Conservation (phyloP, 2,329 filamentous ascomycete species). For the Fusarium anguioides region DNA sequence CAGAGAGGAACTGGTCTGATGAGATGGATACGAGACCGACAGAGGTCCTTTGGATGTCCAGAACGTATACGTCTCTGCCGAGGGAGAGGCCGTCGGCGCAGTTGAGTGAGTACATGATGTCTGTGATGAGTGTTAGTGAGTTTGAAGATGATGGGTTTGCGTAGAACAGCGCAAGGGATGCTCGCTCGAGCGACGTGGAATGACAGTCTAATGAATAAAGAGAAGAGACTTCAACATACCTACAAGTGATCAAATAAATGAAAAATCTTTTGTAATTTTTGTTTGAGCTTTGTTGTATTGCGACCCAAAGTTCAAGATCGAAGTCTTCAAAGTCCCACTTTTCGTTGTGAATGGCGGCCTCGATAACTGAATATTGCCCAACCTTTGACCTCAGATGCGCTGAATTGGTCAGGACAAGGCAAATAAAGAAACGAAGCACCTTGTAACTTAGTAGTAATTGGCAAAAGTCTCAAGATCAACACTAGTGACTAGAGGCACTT, state of each 20-base stretch:
- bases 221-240: no score
- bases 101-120: conserved; percentile 50
- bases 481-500: background rate
- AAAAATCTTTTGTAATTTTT: background rate
- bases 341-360: conserved; percentile 34
- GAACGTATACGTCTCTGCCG: conserved; percentile 63
- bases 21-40: conserved; percentile 70
- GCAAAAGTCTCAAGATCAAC: background rate
- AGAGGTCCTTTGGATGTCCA: conserved; percentile 65
- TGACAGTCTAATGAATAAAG: fast-evolving
- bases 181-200: fast-evolving
- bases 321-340: conserved; percentile 42
- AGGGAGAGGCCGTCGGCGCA: conserved; percentile 48
- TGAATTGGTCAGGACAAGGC: background rate
- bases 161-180: background rate
- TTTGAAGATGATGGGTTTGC: background rate
- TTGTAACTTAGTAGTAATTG: background rate
- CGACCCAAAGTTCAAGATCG: conserved; percentile 11
- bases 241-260: background rate
- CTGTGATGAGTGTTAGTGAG: conserved; percentile 17
- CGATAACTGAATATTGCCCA: conserved; percentile 47
- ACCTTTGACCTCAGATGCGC: background rate
- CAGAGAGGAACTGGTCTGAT: conserved; percentile 75
- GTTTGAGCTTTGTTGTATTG: background rate
- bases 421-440: no score